These are phyloP conservation scores for Breviolum minutum DNA, from an alignment of 73 alveolate species.

Conservation along the genomic window DNA sequence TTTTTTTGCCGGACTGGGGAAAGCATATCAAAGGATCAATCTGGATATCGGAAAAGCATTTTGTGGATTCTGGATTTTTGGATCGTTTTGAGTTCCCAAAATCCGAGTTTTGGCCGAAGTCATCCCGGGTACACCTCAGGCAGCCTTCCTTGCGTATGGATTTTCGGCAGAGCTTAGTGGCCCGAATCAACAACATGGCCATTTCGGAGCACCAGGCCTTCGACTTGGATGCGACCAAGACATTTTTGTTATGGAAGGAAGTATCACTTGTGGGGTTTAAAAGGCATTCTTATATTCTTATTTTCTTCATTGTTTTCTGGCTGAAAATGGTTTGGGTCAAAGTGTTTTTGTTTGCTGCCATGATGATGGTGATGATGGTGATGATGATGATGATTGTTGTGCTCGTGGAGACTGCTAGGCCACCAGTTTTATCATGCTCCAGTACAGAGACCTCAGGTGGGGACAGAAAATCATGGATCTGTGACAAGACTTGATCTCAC, in stretches of 20 bases:
- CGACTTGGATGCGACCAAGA: too few relatives aligned
- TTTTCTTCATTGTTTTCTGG: too few relatives aligned
- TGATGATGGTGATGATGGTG: neutral
- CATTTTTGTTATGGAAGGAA: too few relatives aligned
- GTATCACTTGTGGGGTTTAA: too few relatives aligned
- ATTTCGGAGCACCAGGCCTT: constrained; percentile 23
- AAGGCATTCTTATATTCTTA: too few relatives aligned
- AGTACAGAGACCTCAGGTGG: constrained; percentile 18
- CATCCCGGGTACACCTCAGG: too few relatives aligned
- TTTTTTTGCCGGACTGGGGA: too few relatives aligned
- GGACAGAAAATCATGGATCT: neutral
- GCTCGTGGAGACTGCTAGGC: neutral
- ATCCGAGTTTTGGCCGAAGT: neutral
- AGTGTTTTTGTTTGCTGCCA: neutral
- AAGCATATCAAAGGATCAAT: too few relatives aligned
- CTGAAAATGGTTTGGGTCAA: too few relatives aligned
- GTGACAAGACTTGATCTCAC: neutral
- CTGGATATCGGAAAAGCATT: too few relatives aligned
- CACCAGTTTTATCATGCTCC: constrained; percentile 39
- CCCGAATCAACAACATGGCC: constrained; percentile 31
- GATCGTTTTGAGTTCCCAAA: too few relatives aligned
- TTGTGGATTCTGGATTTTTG: too few relatives aligned
- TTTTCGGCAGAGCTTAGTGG: constrained; percentile 34
- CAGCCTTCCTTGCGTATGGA: constrained; percentile 22
- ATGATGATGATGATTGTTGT: neutral